Evolutionary conservation across 345 rosid species (phyloP), one percentile per base, ranked within the genome.

Genomic region (Moricandia moricandioides): DNA sequence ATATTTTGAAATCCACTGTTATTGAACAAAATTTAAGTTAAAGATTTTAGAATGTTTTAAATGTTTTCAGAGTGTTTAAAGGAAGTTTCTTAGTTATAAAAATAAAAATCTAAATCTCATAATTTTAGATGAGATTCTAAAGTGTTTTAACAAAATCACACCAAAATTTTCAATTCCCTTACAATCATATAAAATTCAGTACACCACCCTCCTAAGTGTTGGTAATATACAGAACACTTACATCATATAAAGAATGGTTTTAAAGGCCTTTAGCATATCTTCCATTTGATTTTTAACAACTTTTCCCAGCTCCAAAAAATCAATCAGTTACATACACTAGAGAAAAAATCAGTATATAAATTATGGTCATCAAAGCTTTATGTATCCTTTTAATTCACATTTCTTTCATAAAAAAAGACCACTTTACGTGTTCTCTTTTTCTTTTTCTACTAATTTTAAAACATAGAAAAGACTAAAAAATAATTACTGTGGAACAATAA

Each of bases 231-330:
- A 21, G 24, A 21, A 21, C 24, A 21, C 24, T 21, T 21, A 2
- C 24, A 21, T 21, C 52, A 47, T 47, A n/a, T 14, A n/a, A 73
- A 66, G 51, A 24, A 45, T 65, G 12, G 30, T 56, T 66, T 66
- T 45, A 74, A 37, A 60, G 29, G 69, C 69, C 61, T 55, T 69
- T 29, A 35, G 59, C 70, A 76, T 70, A 69, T 55, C 67, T 77
- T 77, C 47, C 45, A 70, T 62, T 65, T 71, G 65, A 45, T 33
- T 71, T 63, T 77, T 26, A 12, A 71, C 63, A 70, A 65, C 67
- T 59, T 71, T 71, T 65, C 68, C 33, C 56, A 71, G 66, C 77
- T 59, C 72, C 30, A 71, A 71, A 77, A 31, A 68, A 62, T n/a
- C 56, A 77, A 56, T 64, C 40, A 70, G 16, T 67, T 10, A 51